Evolutionary conservation across 2,329 filamentous ascomycete species (phyloP), one percentile per base, ranked within the genome.

Genomic region (Didymella pomorum): DNA sequence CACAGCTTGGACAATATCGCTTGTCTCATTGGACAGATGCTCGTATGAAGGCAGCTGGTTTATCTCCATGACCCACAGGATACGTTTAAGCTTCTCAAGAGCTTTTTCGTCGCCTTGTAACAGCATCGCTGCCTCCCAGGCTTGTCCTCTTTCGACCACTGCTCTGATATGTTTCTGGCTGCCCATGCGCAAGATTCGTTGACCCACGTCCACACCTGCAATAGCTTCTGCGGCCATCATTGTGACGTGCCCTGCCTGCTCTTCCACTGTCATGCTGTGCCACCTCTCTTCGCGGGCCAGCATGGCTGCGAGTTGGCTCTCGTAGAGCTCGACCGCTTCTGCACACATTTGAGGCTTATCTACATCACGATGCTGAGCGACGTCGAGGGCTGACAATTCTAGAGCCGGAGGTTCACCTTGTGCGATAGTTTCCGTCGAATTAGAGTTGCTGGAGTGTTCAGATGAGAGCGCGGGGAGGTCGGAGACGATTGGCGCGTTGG

Each of bases 1-100:
- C 11, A 74, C 69, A 1, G 72, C 67, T 47, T 74, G 71, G 1
- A 75, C 68, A 4, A 74, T 63, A 10, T 72, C 71, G 7, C 52
- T 66, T 0, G 70, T 71, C 8, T 73, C 70, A 37, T 61, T 66
- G 1, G 46, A 51, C n/a, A 73, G 45, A 47, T 65, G 52, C 6
- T 61, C 43, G 35, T 72, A 73, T 4, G 28, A 47, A 2, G 71
- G 71, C 5, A 73, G 21, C 16, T 71, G 60, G 7, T 71, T 53
- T 28, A 45, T 20, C 8, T 62, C 52, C 61, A 73, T 64, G 6
- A 61, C 31, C 25, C 48, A 39, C 8, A 72, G 29, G 6, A 71
- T 18, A 9, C 59, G 43, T 25, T 65, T 58, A 20, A 71, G 28
- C 2, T 53, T 60, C 45, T 58, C 56, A 9, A 72, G 51, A 2